These are phyloP conservation scores for Alternaria incomplexa DNA, from an alignment of 2,329 filamentous ascomycete species.

Conservation along the genomic window DNA sequence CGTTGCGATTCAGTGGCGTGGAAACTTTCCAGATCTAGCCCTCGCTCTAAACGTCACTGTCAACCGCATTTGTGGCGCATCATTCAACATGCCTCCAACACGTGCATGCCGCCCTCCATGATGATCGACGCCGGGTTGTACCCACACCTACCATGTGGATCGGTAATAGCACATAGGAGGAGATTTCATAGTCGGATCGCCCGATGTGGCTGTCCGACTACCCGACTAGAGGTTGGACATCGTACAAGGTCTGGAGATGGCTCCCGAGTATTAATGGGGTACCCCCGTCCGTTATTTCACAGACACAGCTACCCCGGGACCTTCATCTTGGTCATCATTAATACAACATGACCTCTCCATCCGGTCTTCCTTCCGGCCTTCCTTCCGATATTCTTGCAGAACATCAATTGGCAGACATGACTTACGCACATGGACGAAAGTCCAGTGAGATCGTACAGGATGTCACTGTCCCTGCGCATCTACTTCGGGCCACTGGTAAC, in stretches of 20 bases:
- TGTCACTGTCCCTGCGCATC: constrained; percentile 30
- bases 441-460: constrained; percentile 15
- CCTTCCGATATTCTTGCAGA: neutral
- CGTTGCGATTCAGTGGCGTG: neutral
- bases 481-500: constrained; percentile 23
- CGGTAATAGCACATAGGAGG: constrained; percentile 3
- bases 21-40: constrained; percentile 4
- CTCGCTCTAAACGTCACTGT: constrained; percentile 4
- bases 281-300: neutral
- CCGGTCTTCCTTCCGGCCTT: neutral
- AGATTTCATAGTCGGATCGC: constrained; percentile 5
- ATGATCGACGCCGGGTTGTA: constrained; percentile 8
- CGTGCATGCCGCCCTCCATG: constrained; percentile 1
- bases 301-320: neutral
- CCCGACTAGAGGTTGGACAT: neutral
- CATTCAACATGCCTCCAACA: neutral
- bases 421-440: neutral
- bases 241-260: constrained; percentile 7
- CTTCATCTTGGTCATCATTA: neutral
- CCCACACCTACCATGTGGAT: constrained; percentile 5
- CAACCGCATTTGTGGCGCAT: constrained; percentile 8
- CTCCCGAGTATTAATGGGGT: constrained; percentile 8
- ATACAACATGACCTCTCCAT: constrained; percentile 6
- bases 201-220: constrained; percentile 7
- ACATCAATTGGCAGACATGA: neutral